Base-by-base conservation (phyloP, 345 rosid genomes). In the Nasturtium officinale region DNA sequence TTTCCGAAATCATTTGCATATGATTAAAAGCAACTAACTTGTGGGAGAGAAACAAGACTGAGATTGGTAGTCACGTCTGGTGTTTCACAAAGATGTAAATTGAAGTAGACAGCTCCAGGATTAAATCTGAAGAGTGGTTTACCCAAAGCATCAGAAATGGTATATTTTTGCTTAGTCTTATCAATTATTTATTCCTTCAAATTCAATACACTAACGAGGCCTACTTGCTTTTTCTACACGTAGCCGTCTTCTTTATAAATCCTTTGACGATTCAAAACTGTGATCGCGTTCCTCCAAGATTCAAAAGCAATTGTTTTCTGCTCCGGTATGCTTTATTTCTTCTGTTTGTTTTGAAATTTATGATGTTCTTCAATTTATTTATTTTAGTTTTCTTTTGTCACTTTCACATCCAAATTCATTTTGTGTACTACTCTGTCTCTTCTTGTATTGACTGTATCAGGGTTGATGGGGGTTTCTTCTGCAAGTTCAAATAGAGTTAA, bases 401-500 rank as follows among this genome's bases (percentile, higher is more conserved):
- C 17, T 71, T 35, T 60, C 15, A 35, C 29, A 45, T 23, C 56
- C 23, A 20, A 3, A 30, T 48, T 65, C n/a, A 13, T 65, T 20
- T 21, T 50, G 25, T 52, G 3, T 66, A 5, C 38, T 35, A 29
- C 32, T 29, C n/a, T 4, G n/a, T 29, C 2, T 53, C 46, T 43
- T 63, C 54, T 63, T 30, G 56, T 63, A 11, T 70, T 54, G 61
- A 35, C 26, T 40, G 7, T 29, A 20, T 72, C 45, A 5, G 33
- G 28, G 3, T 26, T 40, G 56, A 73, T 73, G 71, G 77, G 2
- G 38, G 58, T 57, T 58, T 25, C 67, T 50, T 67, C 35, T 17
- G 32, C 10, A 18, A 65, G 18, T 20, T 20, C 55, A 8, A 59
- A 60, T 51, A 84, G 87, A 80, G 69, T 90, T 83, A 86, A 71